Evolutionary conservation across 129 eudicot genomes (phyloP).

Genomic region (Glebionis coronaria): DNA sequence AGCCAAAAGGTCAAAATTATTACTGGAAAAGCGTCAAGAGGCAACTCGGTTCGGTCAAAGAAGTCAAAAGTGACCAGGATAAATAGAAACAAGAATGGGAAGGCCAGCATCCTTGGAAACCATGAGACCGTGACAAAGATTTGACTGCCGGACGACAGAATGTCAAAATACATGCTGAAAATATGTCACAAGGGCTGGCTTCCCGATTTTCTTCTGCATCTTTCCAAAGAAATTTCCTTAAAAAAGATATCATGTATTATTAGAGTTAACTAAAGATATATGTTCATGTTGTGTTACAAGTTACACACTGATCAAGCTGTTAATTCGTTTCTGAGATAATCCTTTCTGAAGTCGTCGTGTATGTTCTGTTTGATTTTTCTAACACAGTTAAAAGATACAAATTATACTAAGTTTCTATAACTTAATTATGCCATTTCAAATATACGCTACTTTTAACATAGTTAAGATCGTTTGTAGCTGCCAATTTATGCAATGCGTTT

Average conservation of each 20-base stretch:
- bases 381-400: too few species aligned
- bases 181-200: conserved; percentile 58
- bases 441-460: too few species aligned
- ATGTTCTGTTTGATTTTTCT: too few species aligned
- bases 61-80: not conserved
- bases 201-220: conserved; percentile 80
- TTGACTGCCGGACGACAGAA: conserved; percentile 79
- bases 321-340: too few species aligned
- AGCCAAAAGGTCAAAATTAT: conserved; percentile 76
- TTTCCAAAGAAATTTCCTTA: too few species aligned
- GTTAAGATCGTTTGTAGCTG: too few species aligned
- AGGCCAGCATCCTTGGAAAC: conserved; percentile 97
- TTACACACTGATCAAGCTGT: too few species aligned
- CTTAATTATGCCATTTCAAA: too few species aligned
- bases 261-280: conserved; percentile 5
- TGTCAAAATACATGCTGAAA: conserved; percentile 72
- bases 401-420: too few species aligned
- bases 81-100: conserved; percentile 43
- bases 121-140: conserved; percentile 96
- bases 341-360: too few species aligned
- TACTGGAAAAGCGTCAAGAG: conserved; percentile 88
- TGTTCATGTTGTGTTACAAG: not conserved
- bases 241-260: conserved; percentile 7
- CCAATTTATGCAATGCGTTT: too few species aligned
- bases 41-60: conserved; percentile 27